Base-by-base conservation (phyloP, 441 rosid genomes). In the Adansonia grandidieri region DNA sequence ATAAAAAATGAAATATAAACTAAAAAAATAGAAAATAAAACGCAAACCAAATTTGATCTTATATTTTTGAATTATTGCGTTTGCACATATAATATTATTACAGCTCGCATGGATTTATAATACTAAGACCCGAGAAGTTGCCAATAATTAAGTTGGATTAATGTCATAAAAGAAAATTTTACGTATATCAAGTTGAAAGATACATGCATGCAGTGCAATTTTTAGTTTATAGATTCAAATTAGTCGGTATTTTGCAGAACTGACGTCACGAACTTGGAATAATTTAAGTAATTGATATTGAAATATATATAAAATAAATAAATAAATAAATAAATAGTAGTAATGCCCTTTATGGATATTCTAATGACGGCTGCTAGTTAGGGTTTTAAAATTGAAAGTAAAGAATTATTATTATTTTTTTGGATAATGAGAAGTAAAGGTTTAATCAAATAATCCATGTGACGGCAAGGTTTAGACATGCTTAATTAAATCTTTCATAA, bases 401-500 rank as follows among this genome's bases (percentile, higher is more conserved):
- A 60, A 60, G 9, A 2, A 60, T 22, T 61, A 61, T 20, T 60
- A 61, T 54, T n/a, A n/a, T 24, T 24, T 24, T 24, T 24, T 24
- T 24, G 28, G 28, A 24, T 24, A 24, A 24, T 24, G 28, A 24
- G 28, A 24, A 24, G 28, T 24, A 24, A 24, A 24, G 28, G 28
- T 24, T 24, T 24, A 24, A 0, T 15, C 58, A 14, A 54, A 60
- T 40, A 73, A 66, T 40, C 65, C 71, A 68, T 61, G 71, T 79
- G 47, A 75, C 76, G 50, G 10, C 67, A 62, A 62, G 71, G 54
- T 20, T 57, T 13, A 47, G 53, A 40, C 28, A 74, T 2, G 42
- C 19, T 58, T 28, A 71, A 70, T 70, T 32, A 13, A 71, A 73
- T 64, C 63, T 78, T 60, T 73, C 2, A 13, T 9, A 10, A 51